These are phyloP conservation scores for Russula foetens DNA, from an alignment of 768 basidiomycete genomes.

Conservation along the genomic window DNA sequence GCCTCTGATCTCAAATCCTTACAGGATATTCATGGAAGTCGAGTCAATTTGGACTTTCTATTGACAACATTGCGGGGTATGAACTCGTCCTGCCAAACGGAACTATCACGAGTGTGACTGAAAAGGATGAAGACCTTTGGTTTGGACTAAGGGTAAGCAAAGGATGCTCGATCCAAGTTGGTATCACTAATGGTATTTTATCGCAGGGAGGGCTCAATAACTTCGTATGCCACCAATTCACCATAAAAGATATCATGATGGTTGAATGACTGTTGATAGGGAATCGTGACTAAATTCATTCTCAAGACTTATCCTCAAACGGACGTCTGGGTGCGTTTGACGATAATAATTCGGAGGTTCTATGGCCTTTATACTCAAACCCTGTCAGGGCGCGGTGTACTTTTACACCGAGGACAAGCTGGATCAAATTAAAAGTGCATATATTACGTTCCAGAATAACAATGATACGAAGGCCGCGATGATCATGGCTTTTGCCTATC, in stretches of 20 bases:
- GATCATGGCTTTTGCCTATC: background rate
- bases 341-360: too few relatives aligned
- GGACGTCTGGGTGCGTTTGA: constrained; percentile 25
- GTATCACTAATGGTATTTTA: background rate
- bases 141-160: constrained; percentile 2
- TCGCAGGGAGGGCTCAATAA: constrained; percentile 15
- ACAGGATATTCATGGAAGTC: constrained; percentile 28
- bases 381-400: background rate
- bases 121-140: background rate
- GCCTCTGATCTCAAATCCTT: too few relatives aligned
- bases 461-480: background rate
- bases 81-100: constrained; percentile 27
- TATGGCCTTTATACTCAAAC: too few relatives aligned
- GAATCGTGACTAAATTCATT: constrained; percentile 7
- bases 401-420: background rate
- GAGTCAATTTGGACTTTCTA: constrained; percentile 27
- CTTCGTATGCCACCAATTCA: background rate
- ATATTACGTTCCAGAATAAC: background rate
- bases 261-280: background rate
- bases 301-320: constrained; percentile 18
- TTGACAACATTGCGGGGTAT: constrained; percentile 28
- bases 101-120: background rate
- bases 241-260: too few relatives aligned
- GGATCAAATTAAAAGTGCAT: background rate
- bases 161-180: too few relatives aligned